Base-by-base conservation (phyloP, 495 filamentous ascomycete species). In the Geopyxis carbonaria region DNA sequence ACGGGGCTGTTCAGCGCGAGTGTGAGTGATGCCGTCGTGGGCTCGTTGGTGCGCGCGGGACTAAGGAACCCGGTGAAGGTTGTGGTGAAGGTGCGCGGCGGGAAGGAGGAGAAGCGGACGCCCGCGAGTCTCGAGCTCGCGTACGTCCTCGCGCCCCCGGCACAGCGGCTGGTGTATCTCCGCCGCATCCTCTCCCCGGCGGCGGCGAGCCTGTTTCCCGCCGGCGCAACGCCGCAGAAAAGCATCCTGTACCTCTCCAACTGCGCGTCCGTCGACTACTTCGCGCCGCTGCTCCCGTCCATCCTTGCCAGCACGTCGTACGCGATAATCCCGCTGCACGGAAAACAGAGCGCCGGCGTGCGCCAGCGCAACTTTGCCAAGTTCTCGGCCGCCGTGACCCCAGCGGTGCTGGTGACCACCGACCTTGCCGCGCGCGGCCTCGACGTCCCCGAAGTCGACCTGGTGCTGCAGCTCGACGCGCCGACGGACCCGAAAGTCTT, bases 221-320 rank as follows among this genome's bases (percentile, higher is more conserved):
- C 16, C n/a, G 31, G 43, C 11, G 10, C 14, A 7, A 3, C 27
- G 0, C 84, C 85, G 0, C 73, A 79, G 43, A 84, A 87, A 52
- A 73, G 75, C n/a, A 95, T 97, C 40, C 65, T 93, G 50, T 97
- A 93, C 57, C 70, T 95, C 23, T 89, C 87, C 13, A 94, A 84
- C 25, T 93, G 91, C 51, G 82, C 82, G 18, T 79, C 77, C n/a
- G 91, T 95, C 16, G 89, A 94, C 57, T 94, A 93, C 57, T 84
- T 87, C 50, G 67, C 79, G 19, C 66, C 76, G 41, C 67, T 92
- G 11, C 66, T 95, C 20, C 77, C 80, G 0, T 47, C 62, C 1
- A 54, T 85, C 14, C 63, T 91, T 10, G 1, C 8, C 3, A 2
- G 1, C 1, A 3, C n/a, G 7, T 66, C 64, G 0, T 80, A 81